Conservation (phyloP, 2,329 filamentous ascomycete genomes). For the Cladosporium sp. region DNA sequence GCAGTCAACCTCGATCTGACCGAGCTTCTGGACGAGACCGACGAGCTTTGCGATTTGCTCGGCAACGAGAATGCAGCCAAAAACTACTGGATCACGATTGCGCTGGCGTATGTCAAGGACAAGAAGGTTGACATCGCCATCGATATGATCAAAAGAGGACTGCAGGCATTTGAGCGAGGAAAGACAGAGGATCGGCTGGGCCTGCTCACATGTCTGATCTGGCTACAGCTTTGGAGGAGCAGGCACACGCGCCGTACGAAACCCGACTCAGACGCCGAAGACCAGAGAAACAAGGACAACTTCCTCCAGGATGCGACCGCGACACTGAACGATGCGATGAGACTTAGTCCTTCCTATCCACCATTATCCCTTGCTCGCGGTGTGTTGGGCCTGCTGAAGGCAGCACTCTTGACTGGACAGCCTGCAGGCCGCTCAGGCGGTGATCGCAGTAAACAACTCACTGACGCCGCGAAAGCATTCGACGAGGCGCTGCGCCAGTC, state of each 20-base stretch:
- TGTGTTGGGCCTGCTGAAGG: constrained; percentile 79
- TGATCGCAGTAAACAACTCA: constrained; percentile 8
- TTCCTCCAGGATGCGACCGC: constrained; percentile 88
- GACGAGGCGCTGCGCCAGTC: constrained; percentile 88
- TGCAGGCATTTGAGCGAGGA: constrained; percentile 59
- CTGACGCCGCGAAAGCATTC: constrained; percentile 78
- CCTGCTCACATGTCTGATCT: constrained; percentile 78
- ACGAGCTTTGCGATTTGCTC: constrained; percentile 92
- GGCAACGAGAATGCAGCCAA: constrained; percentile 91
- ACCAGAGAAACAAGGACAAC: constrained; percentile 85
- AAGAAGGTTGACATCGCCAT: constrained; percentile 81
- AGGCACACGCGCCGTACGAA: constrained; percentile 68
- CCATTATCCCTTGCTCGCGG: constrained; percentile 88
- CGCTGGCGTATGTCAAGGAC: constrained; percentile 93
- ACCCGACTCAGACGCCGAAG: constrained; percentile 55
- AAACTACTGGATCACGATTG: constrained; percentile 96
- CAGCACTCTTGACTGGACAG: constrained; percentile 55
- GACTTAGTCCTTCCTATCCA: constrained; percentile 86
- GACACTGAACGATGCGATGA: constrained; percentile 89
- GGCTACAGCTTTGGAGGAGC: constrained; percentile 87
- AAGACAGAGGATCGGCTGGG: constrained; percentile 78
- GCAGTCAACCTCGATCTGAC: constrained; percentile 91
- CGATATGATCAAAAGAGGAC: constrained; percentile 66
- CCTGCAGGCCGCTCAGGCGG: constrained; percentile 4
- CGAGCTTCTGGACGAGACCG: constrained; percentile 78